Conservation (phyloP, 2,329 filamentous ascomycete genomes). For the Clonostachys rosea region DNA sequence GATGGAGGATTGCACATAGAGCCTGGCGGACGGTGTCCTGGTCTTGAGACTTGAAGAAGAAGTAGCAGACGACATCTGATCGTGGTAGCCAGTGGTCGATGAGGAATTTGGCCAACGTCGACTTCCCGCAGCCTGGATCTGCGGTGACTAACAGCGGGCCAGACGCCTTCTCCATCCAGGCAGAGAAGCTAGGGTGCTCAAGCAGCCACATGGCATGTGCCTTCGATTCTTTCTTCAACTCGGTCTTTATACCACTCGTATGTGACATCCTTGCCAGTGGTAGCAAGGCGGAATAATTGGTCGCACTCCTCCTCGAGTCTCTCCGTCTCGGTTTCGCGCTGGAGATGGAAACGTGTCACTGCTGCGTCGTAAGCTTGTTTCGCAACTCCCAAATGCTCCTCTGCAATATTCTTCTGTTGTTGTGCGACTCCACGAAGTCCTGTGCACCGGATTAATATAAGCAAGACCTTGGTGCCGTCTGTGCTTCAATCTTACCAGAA, state of each 20-base stretch:
- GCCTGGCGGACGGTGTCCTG: conserved; percentile 25
- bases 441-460: too few species aligned
- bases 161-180: conserved; percentile 17
- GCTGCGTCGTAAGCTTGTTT: neutral
- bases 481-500: neutral
- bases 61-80: conserved; percentile 25
- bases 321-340: neutral
- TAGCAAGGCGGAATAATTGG: conserved; percentile 1
- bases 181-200: conserved; percentile 15
- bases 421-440: too few species aligned
- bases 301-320: neutral
- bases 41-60: conserved; percentile 34
- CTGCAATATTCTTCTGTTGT: too few species aligned
- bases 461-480: too few species aligned
- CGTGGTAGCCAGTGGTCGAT: conserved; percentile 15
- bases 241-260: conserved; percentile 5
- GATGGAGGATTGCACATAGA: conserved; percentile 32
- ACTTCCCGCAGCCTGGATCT: conserved; percentile 32
- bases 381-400: neutral
- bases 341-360: too few species aligned
- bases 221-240: conserved; percentile 2
- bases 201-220: conserved; percentile 23
- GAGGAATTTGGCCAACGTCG: conserved; percentile 24
- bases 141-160: conserved; percentile 26
- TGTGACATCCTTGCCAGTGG: neutral